These are phyloP conservation scores for Sporothrix sp. DNA, from an alignment of 2,329 filamentous ascomycete genomes.

Conservation along the genomic window DNA sequence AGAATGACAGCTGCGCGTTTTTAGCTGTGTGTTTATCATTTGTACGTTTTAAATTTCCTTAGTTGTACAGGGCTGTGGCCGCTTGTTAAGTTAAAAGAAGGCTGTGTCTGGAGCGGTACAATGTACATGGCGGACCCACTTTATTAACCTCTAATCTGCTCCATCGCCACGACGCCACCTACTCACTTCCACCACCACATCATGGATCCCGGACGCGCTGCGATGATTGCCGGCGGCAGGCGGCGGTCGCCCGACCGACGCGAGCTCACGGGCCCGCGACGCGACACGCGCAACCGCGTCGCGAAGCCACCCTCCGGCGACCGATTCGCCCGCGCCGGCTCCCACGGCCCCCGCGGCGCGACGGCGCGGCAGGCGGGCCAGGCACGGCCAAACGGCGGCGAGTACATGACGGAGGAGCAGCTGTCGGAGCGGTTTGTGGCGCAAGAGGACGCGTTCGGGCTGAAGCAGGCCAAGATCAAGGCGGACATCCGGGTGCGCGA, in stretches of 20 bases:
- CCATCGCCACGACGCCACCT: not conserved
- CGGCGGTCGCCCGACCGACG: slow-evolving; percentile 31
- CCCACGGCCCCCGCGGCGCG: no score
- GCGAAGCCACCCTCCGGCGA: slow-evolving; percentile 28
- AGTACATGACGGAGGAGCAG: slow-evolving; percentile 57
- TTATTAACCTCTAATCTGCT: not conserved
- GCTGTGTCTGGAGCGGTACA: no score
- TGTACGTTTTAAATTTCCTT: no score
- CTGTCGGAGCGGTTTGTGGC: slow-evolving; percentile 77
- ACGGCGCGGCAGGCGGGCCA: slow-evolving; percentile 20
- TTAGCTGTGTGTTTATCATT: no score
- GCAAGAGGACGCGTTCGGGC: slow-evolving; percentile 89
- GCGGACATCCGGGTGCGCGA: slow-evolving; percentile 89
- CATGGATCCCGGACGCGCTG: slow-evolving; percentile 47
- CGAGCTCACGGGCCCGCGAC: slow-evolving; percentile 46
- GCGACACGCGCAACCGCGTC: slow-evolving; percentile 46
- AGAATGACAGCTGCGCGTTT: no score
- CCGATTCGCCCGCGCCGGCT: not conserved
- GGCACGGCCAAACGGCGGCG: slow-evolving; percentile 1
- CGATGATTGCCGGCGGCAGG: slow-evolving; percentile 40
- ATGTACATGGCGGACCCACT: no score
- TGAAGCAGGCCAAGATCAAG: slow-evolving; percentile 97
- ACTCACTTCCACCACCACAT: slow-evolving; percentile 4
- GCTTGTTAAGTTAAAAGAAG: no score
- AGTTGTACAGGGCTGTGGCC: no score